A percentile compares a stretch with the other conserved stretches of the same genome.
Evolutionary conservation across 2,329 filamentous ascomycete genomes (phyloP).

Genomic region (Botryotinia convoluta): DNA sequence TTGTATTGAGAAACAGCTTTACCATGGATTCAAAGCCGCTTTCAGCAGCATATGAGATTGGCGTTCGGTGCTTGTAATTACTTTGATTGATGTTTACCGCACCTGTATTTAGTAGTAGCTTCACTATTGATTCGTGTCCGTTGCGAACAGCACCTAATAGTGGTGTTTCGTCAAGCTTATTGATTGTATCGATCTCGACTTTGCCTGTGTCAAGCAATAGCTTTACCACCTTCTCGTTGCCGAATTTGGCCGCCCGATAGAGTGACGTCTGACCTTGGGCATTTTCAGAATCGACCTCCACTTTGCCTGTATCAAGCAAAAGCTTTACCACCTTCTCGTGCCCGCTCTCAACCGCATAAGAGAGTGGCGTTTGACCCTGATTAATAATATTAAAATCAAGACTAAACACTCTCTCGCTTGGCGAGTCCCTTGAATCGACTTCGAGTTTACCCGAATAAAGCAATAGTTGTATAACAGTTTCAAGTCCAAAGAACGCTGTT

Average conservation of each 20-base stretch:
- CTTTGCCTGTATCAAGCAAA: not conserved
- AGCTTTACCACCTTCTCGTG: not conserved
- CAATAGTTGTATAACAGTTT: not conserved
- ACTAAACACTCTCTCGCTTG: rapidly evolving
- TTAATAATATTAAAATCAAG: too few species aligned
- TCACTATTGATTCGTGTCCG: not conserved
- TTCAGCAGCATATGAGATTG: not conserved
- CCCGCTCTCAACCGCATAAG: not conserved
- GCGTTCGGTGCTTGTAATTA: not conserved
- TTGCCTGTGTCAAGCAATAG: not conserved
- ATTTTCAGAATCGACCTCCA: not conserved
- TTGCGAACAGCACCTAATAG: not conserved
- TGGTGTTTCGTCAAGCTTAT: not conserved
- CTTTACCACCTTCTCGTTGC: not conserved
- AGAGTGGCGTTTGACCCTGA: not conserved
- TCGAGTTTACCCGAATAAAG: not conserved
- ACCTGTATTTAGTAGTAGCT: not conserved
- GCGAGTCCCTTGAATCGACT: not conserved
- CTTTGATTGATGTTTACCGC: not conserved
- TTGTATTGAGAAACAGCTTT: not conserved
- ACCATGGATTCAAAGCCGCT: not conserved
- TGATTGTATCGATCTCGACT: not conserved
- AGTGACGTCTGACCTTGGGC: rapidly evolving
- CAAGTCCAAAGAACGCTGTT: conserved; percentile 3
- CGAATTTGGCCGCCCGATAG: rapidly evolving